Conservation (phyloP, 352 stramenopile species). For the Elongisporangium prolatum region DNA sequence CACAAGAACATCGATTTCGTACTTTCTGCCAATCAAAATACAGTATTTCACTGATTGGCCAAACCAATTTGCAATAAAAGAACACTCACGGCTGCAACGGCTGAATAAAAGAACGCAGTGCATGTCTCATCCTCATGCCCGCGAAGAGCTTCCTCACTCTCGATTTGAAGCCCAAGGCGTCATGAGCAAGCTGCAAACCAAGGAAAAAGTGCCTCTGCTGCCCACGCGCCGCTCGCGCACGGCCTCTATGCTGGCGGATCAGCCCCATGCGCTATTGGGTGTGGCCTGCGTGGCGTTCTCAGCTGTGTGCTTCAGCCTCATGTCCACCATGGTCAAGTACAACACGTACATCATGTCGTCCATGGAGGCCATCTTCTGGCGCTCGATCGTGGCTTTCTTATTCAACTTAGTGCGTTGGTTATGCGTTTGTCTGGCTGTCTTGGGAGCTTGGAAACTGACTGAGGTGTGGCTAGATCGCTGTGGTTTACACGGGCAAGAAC, state of each 20-base stretch:
- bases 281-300: slow-evolving; percentile 66
- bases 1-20: neutral
- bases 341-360: slow-evolving; percentile 73
- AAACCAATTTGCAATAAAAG: neutral
- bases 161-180: neutral
- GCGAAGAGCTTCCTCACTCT: neutral
- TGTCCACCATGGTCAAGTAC: slow-evolving; percentile 80
- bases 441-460: neutral
- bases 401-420: slow-evolving; percentile 56
- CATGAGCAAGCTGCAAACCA: slow-evolving; percentile 7
- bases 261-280: slow-evolving; percentile 49
- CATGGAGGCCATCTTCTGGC: slow-evolving; percentile 79
- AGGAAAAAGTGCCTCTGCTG: slow-evolving; percentile 10
- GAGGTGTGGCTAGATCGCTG: slow-evolving; percentile 8
- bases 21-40: neutral
- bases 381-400: slow-evolving; percentile 39
- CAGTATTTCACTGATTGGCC: neutral
- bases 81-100: neutral
- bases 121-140: neutral
- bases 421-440: neutral
- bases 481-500: slow-evolving; percentile 40
- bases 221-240: neutral
- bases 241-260: slow-evolving; percentile 12
- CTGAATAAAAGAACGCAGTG: neutral
- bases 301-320: slow-evolving; percentile 78